A percentile compares a stretch with the other conserved stretches of the same genome.
Conservation (phyloP, 495 filamentous ascomycete species). For the Penicillium macrosclerotiorum region DNA sequence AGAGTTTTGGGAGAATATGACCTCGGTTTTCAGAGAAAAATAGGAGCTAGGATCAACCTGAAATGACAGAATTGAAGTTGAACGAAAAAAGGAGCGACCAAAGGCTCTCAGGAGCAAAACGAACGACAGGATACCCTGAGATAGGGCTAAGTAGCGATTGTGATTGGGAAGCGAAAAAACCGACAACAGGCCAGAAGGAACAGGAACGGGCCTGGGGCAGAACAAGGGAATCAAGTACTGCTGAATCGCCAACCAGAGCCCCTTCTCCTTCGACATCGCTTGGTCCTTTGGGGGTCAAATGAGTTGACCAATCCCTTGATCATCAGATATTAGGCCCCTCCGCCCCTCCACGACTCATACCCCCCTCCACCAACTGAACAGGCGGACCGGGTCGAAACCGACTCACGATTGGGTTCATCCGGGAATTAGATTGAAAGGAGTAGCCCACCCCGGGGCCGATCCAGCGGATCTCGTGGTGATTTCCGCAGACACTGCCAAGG, state of each 20-base stretch:
- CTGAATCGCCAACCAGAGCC: slow-evolving; percentile 1
- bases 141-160: slow-evolving; percentile 15
- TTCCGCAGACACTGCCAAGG: not conserved
- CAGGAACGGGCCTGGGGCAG: slow-evolving; percentile 3
- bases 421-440: slow-evolving; percentile 2
- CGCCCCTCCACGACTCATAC: not conserved
- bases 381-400: not conserved
- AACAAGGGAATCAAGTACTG: slow-evolving; percentile 23
- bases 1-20: not conserved
- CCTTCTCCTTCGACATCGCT: slow-evolving; percentile 3
- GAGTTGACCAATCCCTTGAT: slow-evolving; percentile 8
- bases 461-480: slow-evolving; percentile 4
- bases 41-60: not conserved
- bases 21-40: slow-evolving; percentile 1
- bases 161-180: not conserved
- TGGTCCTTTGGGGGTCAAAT: slow-evolving; percentile 1
- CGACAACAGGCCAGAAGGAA: slow-evolving; percentile 4
- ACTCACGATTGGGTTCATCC: not conserved
- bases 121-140: slow-evolving; percentile 16
- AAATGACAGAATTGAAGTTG: slow-evolving; percentile 1
- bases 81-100: slow-evolving; percentile 7
- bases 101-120: not conserved
- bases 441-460: not conserved
- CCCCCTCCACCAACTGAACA: no score
- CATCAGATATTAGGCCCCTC: slow-evolving; percentile 5